These are phyloP conservation scores for Apiospora sp. DNA, from an alignment of 2,329 filamentous ascomycete genomes.

Conservation along the genomic window DNA sequence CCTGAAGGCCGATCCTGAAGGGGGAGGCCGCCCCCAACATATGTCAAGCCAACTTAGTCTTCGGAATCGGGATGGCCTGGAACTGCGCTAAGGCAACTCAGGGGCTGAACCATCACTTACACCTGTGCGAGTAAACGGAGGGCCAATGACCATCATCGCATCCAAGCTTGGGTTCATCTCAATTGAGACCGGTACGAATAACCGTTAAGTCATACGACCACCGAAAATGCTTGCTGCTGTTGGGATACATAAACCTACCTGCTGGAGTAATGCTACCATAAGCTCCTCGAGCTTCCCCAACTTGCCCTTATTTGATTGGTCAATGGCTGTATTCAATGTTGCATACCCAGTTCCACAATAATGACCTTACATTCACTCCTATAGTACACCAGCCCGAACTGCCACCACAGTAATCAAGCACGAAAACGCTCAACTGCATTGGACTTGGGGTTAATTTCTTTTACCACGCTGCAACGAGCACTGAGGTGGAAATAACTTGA, in stretches of 20 bases:
- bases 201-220: background rate
- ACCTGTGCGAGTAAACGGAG: too few relatives aligned
- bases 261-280: background rate
- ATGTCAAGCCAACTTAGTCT: too few relatives aligned
- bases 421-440: background rate
- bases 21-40: too few relatives aligned
- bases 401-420: background rate
- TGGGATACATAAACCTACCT: background rate
- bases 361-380: background rate
- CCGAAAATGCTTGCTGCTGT: background rate
- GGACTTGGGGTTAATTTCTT: background rate
- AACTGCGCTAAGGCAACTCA: too few relatives aligned
- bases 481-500: background rate
- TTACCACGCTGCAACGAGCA: background rate
- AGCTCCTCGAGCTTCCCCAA: background rate
- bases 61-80: too few relatives aligned
- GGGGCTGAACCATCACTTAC: too few relatives aligned
- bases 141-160: too few relatives aligned
- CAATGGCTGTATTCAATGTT: too few relatives aligned
- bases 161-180: too few relatives aligned
- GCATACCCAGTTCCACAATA: conserved; percentile 1
- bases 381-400: background rate
- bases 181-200: background rate
- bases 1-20: too few relatives aligned
- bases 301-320: background rate